Conservation (phyloP, 1,284 basidiomycete genomes). For the Rhodotorula sp. region DNA sequence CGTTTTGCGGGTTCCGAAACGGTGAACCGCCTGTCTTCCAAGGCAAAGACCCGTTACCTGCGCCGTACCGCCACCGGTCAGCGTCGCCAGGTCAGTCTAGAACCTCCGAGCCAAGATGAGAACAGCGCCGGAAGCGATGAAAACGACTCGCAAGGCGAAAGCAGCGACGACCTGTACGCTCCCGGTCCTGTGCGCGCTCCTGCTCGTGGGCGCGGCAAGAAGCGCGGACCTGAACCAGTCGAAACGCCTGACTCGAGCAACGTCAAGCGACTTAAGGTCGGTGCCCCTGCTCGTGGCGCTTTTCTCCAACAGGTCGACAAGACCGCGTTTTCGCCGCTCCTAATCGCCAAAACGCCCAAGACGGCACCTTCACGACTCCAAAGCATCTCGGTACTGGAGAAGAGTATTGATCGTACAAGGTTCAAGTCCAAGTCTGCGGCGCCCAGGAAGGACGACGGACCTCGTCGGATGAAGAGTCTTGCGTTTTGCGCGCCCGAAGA, state of each 20-base stretch:
- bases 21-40: not conserved
- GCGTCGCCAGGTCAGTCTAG: not conserved
- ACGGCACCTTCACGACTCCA: not conserved
- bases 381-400: not conserved
- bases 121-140: not conserved
- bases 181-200: not conserved
- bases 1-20: not conserved
- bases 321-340: constrained; percentile 16
- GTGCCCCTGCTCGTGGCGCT: constrained; percentile 1
- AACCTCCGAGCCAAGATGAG: not conserved
- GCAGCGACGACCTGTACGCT: not conserved
- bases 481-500: not conserved
- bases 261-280: constrained; percentile 8
- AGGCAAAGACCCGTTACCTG: not conserved
- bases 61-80: not conserved
- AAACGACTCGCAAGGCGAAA: not conserved
- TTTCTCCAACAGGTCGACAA: not conserved
- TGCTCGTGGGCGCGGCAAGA: not conserved
- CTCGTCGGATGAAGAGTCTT: not conserved
- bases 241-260: not conserved
- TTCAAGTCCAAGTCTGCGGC: not conserved
- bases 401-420: not conserved
- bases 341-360: not conserved
- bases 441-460: not conserved
- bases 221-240: not conserved